A percentile compares a stretch with the other conserved stretches of the same genome.
Conservation (phyloP, 169 alveolate species). For the Plasmodium coatneyi region DNA sequence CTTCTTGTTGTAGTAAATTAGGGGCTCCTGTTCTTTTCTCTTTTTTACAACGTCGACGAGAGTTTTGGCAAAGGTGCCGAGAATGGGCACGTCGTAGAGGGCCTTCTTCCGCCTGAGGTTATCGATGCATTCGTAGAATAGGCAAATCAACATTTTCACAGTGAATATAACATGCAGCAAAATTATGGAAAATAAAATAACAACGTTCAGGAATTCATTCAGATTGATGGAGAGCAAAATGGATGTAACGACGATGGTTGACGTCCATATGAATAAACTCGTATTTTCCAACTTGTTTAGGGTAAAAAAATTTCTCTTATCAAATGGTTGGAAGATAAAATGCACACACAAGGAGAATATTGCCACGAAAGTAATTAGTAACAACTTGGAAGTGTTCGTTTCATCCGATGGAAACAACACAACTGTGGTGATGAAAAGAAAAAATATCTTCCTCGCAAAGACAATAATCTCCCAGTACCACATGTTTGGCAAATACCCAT, state of each 20-base stretch:
- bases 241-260: slow-evolving; percentile 46
- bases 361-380: slow-evolving; percentile 85
- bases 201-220: slow-evolving; percentile 58
- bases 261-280: slow-evolving; percentile 61
- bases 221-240: slow-evolving; percentile 73
- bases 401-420: slow-evolving; percentile 82
- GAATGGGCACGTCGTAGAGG: slow-evolving; percentile 74
- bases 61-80: slow-evolving; percentile 45
- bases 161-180: slow-evolving; percentile 45
- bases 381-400: slow-evolving; percentile 80
- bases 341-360: slow-evolving; percentile 82
- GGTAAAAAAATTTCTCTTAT: slow-evolving; percentile 80
- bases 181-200: slow-evolving; percentile 39
- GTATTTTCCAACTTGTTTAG: slow-evolving; percentile 57
- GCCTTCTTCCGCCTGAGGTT: slow-evolving; percentile 70
- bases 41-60: slow-evolving; percentile 72
- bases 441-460: slow-evolving; percentile 84
- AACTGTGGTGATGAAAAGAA: slow-evolving; percentile 84
- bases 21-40: slow-evolving; percentile 77
- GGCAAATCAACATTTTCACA: slow-evolving; percentile 48
- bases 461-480: slow-evolving; percentile 91
- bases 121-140: slow-evolving; percentile 79
- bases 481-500: slow-evolving; percentile 85
- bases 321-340: slow-evolving; percentile 86
- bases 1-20: slow-evolving; percentile 75